Evolutionary conservation across 345 rosid species (phyloP).

Genomic region (Capsella bursapastoris): DNA sequence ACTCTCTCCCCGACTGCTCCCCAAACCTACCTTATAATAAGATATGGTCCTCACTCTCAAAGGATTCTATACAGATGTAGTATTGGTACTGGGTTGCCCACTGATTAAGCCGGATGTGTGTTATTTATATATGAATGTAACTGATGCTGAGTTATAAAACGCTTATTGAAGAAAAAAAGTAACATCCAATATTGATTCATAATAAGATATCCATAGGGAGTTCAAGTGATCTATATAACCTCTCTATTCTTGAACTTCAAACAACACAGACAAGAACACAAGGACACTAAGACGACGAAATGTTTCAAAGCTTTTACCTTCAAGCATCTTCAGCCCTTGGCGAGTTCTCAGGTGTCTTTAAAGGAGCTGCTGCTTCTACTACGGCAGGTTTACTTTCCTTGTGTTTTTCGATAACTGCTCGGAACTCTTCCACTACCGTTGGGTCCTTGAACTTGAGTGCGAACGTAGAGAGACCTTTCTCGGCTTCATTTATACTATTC

Average conservation of each 20-base stretch:
- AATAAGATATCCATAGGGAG: constrained; percentile 1
- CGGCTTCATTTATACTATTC: constrained; percentile 65
- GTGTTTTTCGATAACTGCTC: constrained; percentile 55
- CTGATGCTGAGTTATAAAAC: neutral
- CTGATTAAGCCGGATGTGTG: neutral
- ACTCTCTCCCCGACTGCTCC: neutral
- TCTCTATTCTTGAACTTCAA: constrained; percentile 27
- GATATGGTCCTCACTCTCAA: no score
- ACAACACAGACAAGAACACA: constrained; percentile 15
- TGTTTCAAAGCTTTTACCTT: constrained; percentile 19
- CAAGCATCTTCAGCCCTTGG: constrained; percentile 58
- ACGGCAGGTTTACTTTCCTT: constrained; percentile 48
- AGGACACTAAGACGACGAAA: neutral
- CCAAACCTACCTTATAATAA: neutral
- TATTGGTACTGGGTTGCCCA: neutral
- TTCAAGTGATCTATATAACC: neutral
- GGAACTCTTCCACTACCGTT: constrained; percentile 66
- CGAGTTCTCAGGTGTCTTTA: constrained; percentile 86
- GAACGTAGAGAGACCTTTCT: constrained; percentile 67
- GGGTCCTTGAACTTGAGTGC: constrained; percentile 87
- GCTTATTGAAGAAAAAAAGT: neutral
- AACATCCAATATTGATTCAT: constrained; percentile 4
- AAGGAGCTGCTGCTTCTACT: constrained; percentile 37
- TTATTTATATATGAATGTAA: neutral
- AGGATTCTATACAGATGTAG: neutral